These are phyloP conservation scores for Dispira simplex DNA, from an alignment of 192 early-diverging fungal genomes.

Conservation along the genomic window DNA sequence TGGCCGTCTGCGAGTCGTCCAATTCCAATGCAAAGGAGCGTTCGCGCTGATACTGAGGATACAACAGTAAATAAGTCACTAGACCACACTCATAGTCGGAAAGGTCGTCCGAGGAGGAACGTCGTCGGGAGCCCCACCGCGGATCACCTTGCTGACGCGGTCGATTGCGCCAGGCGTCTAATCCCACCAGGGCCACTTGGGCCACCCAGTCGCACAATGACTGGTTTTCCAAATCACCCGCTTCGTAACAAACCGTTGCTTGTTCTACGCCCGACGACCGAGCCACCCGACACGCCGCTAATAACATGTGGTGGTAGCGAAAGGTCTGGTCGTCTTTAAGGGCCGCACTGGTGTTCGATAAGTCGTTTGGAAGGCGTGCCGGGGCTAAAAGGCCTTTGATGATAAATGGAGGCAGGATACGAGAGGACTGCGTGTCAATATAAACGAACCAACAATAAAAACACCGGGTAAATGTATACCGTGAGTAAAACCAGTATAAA, in stretches of 20 bases:
- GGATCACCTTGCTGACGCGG: not conserved
- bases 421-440: not conserved
- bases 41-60: not conserved
- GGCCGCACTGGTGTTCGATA: not conserved
- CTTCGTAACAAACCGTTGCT: not conserved
- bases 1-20: not conserved
- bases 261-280: constrained; percentile 6
- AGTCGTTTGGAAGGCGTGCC: not conserved
- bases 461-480: not conserved
- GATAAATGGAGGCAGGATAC: constrained; percentile 6
- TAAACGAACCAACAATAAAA: not conserved
- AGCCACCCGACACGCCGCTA: constrained; percentile 3
- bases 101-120: not conserved
- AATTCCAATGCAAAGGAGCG: not conserved
- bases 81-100: not conserved
- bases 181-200: not conserved
- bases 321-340: not conserved
- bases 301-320: not conserved
- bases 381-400: not conserved
- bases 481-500: not conserved
- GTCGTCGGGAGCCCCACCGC: not conserved
- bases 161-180: not conserved
- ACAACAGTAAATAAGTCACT: not conserved
- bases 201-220: not conserved
- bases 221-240: not conserved